Evolutionary conservation across 2,329 filamentous ascomycete species (phyloP).

Genomic region (Penicillium decumbens): DNA sequence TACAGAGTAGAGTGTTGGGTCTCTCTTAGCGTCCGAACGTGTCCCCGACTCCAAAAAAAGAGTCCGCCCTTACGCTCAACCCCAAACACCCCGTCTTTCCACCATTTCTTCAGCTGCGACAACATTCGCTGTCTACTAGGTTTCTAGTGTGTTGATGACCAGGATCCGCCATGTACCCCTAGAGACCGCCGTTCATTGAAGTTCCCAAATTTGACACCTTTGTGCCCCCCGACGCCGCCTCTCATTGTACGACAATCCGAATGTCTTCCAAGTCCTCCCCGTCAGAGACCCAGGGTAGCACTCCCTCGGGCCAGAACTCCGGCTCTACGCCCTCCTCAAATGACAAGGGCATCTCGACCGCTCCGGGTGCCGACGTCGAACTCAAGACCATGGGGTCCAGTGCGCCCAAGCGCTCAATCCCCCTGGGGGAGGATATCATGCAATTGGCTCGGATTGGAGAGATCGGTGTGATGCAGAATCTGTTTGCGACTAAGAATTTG

Average conservation of each 20-base stretch:
- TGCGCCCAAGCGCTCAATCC: conserved; percentile 34
- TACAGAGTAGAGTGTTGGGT: background rate
- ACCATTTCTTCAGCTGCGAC: background rate
- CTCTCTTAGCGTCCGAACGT: conserved; percentile 6
- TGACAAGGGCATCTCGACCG: conserved; percentile 30
- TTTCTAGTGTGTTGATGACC: background rate
- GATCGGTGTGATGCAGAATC: conserved; percentile 76
- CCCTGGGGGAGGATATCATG: conserved; percentile 78
- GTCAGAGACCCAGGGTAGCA: conserved; percentile 22
- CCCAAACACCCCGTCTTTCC: conserved; percentile 1
- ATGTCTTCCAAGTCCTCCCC: conserved; percentile 30
- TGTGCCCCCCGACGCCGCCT: background rate
- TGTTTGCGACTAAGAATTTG: conserved; percentile 77
- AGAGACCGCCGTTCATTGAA: conserved; percentile 5
- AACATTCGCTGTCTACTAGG: background rate
- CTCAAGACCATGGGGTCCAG: conserved; percentile 36
- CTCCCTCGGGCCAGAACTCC: conserved; percentile 21
- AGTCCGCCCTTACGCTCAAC: conserved; percentile 6
- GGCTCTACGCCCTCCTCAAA: conserved; percentile 25
- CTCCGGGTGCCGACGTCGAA: conserved; percentile 38
- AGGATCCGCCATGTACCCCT: conserved; percentile 13
- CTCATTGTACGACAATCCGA: conserved; percentile 1
- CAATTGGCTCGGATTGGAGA: conserved; percentile 87
- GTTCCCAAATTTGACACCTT: conserved; percentile 9
- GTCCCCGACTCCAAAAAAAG: conserved; percentile 13